phyloP scores from a whole-genome alignment of 257 asterid species.

The Solanum sejunctum region DNA sequence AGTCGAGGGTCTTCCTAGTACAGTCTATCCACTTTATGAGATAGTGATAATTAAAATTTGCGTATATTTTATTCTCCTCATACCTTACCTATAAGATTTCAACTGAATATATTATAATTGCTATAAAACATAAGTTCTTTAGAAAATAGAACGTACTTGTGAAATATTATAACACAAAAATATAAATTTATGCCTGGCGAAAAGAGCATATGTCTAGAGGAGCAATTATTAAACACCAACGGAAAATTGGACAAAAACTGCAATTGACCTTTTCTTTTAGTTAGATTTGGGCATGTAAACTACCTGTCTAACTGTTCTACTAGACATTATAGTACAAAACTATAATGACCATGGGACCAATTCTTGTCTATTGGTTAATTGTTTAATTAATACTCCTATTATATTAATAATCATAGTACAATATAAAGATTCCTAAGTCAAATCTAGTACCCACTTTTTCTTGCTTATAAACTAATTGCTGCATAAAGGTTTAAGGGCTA shows the following conservation, averaged over 20 bases:
- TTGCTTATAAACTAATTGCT: neutral
- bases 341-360: neutral
- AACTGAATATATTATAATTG: no score
- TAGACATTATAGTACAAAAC: neutral
- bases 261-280: neutral
- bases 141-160: no score
- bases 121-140: neutral
- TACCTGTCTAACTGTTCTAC: neutral
- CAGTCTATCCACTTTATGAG: no score
- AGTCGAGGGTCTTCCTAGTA: no score
- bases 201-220: neutral
- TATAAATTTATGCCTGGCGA: neutral
- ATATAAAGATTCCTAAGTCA: neutral
- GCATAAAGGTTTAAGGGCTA: neutral
- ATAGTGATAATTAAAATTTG: no score
- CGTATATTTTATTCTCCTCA: no score
- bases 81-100: fast-evolving
- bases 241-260: neutral
- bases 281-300: neutral
- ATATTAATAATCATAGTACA: neutral
- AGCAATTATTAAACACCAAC: neutral
- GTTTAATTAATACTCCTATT: neutral
- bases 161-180: neutral
- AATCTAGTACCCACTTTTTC: neutral
- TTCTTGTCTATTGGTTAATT: neutral